These are phyloP conservation scores for Sphagnum magellanicum DNA, from an alignment of 228 moss, liverwort and hornwort genomes.

Conservation along the genomic window DNA sequence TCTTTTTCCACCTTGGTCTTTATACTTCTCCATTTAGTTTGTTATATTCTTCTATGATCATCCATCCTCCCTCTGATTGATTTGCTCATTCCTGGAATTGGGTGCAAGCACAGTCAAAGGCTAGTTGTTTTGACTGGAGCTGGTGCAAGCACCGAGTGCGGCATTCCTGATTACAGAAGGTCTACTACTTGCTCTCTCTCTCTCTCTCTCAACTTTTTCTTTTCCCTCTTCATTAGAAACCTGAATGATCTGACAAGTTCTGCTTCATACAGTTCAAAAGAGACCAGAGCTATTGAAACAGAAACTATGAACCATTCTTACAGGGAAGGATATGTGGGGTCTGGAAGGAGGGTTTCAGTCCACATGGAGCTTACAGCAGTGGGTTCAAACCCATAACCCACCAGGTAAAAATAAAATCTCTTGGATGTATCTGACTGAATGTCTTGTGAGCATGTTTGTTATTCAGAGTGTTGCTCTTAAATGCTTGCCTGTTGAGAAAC, in stretches of 20 bases:
- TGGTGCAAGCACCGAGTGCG: conserved; percentile 90
- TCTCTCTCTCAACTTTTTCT: background rate
- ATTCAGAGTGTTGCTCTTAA: background rate
- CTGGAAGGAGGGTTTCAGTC: conserved; percentile 35
- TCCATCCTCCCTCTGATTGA: background rate
- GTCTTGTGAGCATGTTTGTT: background rate
- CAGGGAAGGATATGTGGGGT: too few species aligned
- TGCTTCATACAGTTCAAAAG: too few species aligned
- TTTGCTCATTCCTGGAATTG: conserved; percentile 6
- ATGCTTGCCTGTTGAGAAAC: background rate
- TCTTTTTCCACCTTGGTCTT: background rate
- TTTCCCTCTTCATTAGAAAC: background rate
- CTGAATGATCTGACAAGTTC: too few species aligned
- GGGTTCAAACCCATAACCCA: conserved; percentile 96
- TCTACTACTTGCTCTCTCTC: conserved; percentile 6
- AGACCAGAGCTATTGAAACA: too few species aligned
- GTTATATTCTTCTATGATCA: background rate
- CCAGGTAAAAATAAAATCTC: conserved; percentile 34
- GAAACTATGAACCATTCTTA: too few species aligned
- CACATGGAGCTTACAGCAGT: conserved; percentile 91
- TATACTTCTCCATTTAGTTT: background rate
- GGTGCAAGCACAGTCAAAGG: conserved; percentile 63
- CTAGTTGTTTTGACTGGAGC: conserved; percentile 88
- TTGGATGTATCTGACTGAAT: background rate
- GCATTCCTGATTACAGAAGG: conserved; percentile 98